Evolutionary conservation across 371 early-diverging fungal species (phyloP).

Genomic region (Mortierella sp.): DNA sequence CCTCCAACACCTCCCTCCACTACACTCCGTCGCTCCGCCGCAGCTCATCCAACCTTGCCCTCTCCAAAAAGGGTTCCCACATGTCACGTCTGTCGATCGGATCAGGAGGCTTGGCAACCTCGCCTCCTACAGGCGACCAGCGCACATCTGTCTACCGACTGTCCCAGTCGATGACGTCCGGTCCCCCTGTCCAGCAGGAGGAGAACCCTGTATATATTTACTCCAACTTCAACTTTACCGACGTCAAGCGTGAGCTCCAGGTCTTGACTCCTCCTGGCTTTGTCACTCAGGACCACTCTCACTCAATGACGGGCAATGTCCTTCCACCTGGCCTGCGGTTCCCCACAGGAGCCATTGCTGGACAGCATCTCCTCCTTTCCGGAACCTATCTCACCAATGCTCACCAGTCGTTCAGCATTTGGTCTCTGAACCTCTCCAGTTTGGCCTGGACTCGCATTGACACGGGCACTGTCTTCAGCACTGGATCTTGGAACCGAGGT

Average conservation of each 20-base stretch:
- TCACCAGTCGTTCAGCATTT: conserved; percentile 75
- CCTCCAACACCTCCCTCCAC: conserved; percentile 24
- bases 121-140: conserved; percentile 24
- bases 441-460: conserved; percentile 77
- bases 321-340: conserved; percentile 85
- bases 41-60: conserved; percentile 32
- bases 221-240: conserved; percentile 84
- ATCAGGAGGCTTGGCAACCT: conserved; percentile 17
- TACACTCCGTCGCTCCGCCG: conserved; percentile 29
- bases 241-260: conserved; percentile 80
- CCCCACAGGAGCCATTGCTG: conserved; percentile 73
- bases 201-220: conserved; percentile 71
- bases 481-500: conserved; percentile 85
- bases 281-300: conserved; percentile 70
- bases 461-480: conserved; percentile 71
- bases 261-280: conserved; percentile 67
- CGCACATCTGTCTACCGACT: conserved; percentile 39
- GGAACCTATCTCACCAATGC: conserved; percentile 79
- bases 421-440: conserved; percentile 76
- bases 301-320: conserved; percentile 67
- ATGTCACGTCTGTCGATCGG: conserved; percentile 42
- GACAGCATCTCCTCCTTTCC: conserved; percentile 77
- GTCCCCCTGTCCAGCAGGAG: conserved; percentile 33
- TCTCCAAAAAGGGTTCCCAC: conserved; percentile 27
- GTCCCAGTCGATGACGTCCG: conserved; percentile 21